Base-by-base conservation (phyloP, 2,329 filamentous ascomycete species). In the Ophiostoma australiae region DNA sequence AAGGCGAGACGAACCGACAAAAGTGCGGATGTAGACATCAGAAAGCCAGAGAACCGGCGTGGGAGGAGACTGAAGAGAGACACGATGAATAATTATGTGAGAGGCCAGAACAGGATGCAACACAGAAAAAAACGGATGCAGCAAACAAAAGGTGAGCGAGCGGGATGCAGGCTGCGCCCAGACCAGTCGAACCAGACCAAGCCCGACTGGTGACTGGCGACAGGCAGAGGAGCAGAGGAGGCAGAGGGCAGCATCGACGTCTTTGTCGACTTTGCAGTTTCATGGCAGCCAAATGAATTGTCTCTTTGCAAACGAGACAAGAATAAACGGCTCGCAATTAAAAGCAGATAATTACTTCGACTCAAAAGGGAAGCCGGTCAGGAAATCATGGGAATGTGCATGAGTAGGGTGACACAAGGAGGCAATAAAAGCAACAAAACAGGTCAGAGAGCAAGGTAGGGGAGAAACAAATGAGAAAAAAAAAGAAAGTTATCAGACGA, bases 61-160 rank as follows among this genome's bases (percentile, higher is more conserved):
- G 17, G 31, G 55, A 31, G 55, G 17, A 35, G 61, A 20, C 44
- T 48, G 44, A 48, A 20, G 15, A 48, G 44, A 48, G 44, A 48
- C 33, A 65, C 37, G 27, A 23, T 37, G 55, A n/a, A 8, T 13
- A 1, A 41, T 15, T n/a, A n/a, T 35, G 31, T 33, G 17, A 39
- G 33, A 4, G 20, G 31, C 61, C 7, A 11, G 33, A 35, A 37
- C 5, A 10, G 61, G 33, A 15, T 37, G 61, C 27, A 20, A 65
- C 61, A 65, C 33, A 65, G 31, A 48, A 31, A 31, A 31, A 31
- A 8, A 65, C 61, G 61, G 61, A 65, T 65, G 61, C 31, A 65
- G 61, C 61, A 65, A 65, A 65, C 61, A 65, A 11, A 65, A 65
- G 33, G 31, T 37, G 61, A 37, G 31, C 61, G 61, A 37, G 31